Evolutionary conservation across 164 flowering plant genomes (phyloP), one percentile per base, ranked within the genome.

Genomic region (Piper betle): DNA sequence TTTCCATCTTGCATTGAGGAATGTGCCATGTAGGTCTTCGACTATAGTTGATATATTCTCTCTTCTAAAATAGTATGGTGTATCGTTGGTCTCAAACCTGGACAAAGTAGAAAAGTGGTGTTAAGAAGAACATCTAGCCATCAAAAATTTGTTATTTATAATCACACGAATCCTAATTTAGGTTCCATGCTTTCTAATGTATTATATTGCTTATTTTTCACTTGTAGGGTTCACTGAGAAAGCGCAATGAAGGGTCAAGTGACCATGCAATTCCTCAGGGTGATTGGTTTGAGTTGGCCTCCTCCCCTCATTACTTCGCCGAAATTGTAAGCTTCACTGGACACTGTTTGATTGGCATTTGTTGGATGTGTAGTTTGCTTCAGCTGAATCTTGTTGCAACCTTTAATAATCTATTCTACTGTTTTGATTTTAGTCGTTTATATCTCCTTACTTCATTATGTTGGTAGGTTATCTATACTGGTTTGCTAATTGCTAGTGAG

Each of bases 211-310:
- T 3, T 2, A 43, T 16, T 42, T 63, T 63, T 41, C 41, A 33
- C 25, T 42, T 73, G 56, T 77, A 93, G 97, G 99, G 96, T 8
- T 81, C 84, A 12, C 62, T 90, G 42, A 75, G 97, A 41, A 75
- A 77, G 57, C 69, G 62, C 6, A 19, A 20, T 15, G 79, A 73
- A 40, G 66, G 79, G 58, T 58, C 13, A 18, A 69, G 82, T 37
- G 84, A 80, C 42, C 86, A 90, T 73, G 73, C 62, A 59, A 86
- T 86, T 62, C 99, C 97, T 52, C 69, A 64, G 61, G 94, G 99
- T 39, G 97, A 90, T 75, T 93, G 97, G 97, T 93, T 93, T 60
- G 80, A 86, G 59, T 33, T 76, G 56, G 99, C 86, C 62, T 93
- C 97, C 13, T 79, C 81, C 70, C 92, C 99, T 18, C 97, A 93